Evolutionary conservation across 2,329 filamentous ascomycete genomes (phyloP).

Genomic region (Apiospora kogelbergensis): DNA sequence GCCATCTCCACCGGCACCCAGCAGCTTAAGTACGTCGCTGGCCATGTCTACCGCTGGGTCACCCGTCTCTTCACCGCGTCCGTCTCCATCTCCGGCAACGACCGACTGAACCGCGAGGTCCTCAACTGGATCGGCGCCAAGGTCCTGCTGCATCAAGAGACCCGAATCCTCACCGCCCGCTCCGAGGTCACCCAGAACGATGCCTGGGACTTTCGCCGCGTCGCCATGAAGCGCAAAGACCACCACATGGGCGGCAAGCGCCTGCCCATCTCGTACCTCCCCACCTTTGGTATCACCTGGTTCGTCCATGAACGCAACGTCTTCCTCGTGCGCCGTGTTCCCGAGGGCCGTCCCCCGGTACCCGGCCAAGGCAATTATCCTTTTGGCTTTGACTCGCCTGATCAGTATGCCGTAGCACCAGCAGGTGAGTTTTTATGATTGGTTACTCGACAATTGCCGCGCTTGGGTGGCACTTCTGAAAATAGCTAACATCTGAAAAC

Average conservation of each 20-base stretch:
- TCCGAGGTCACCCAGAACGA: constrained; percentile 33
- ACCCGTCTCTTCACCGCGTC: constrained; percentile 37
- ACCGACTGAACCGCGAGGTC: constrained; percentile 38
- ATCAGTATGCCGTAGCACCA: constrained; percentile 34
- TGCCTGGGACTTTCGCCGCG: constrained; percentile 29
- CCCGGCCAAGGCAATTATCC: constrained; percentile 13
- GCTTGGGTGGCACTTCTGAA: too few species aligned
- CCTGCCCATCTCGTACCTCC: constrained; percentile 36
- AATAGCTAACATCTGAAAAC: not conserved
- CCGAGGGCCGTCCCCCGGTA: constrained; percentile 13
- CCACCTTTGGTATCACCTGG: constrained; percentile 38
- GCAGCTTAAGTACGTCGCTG: constrained; percentile 27
- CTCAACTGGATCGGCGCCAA: constrained; percentile 38
- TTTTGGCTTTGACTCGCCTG: constrained; percentile 22
- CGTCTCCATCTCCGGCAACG: constrained; percentile 35
- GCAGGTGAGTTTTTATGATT: constrained; percentile 24
- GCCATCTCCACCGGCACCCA: constrained; percentile 31
- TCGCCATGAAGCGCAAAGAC: constrained; percentile 27
- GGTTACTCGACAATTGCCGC: not conserved
- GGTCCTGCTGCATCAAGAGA: constrained; percentile 29
- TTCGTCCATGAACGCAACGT: constrained; percentile 33
- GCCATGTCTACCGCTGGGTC: constrained; percentile 36
- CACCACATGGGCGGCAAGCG: constrained; percentile 33
- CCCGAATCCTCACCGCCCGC: constrained; percentile 35
- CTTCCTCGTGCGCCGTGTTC: constrained; percentile 37